Evolutionary conservation across 257 asterid genomes (phyloP).

Genomic region (Nicotiana otophora): DNA sequence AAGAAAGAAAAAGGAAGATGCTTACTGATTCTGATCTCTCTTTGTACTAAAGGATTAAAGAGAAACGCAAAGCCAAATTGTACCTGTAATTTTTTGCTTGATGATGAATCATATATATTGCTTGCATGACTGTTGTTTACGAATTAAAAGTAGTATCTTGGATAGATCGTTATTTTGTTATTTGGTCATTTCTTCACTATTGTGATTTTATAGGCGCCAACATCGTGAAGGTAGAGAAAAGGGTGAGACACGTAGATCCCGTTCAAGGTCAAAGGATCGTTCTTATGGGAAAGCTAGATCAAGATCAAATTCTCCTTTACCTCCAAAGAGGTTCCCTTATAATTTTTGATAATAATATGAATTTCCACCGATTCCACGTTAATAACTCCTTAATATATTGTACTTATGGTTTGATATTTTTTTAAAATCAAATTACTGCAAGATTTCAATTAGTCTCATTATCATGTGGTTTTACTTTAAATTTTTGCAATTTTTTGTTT

Average conservation of each 20-base stretch:
- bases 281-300: constrained; percentile 24
- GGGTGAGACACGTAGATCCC: constrained; percentile 31
- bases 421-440: neutral
- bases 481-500: neutral
- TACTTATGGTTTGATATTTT: neutral
- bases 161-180: neutral
- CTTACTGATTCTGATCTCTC: neutral
- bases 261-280: constrained; percentile 36
- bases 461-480: neutral
- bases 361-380: neutral
- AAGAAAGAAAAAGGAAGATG: neutral
- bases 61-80: neutral
- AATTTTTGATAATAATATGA: neutral
- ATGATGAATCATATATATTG: constrained; percentile 2
- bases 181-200: constrained; percentile 8
- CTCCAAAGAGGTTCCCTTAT: constrained; percentile 20
- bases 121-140: neutral
- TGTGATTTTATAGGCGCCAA: constrained; percentile 25
- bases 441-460: neutral
- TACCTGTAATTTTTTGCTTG: neutral
- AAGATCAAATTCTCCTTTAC: constrained; percentile 21
- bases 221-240: constrained; percentile 35
- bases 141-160: neutral
- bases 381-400: constrained; percentile 12
- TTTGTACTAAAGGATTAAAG: neutral